A percentile compares a stretch with the other conserved stretches of the same genome.
Evolutionary conservation across 305 asterid species (phyloP).

Genomic region (Fraxinus baroniana): DNA sequence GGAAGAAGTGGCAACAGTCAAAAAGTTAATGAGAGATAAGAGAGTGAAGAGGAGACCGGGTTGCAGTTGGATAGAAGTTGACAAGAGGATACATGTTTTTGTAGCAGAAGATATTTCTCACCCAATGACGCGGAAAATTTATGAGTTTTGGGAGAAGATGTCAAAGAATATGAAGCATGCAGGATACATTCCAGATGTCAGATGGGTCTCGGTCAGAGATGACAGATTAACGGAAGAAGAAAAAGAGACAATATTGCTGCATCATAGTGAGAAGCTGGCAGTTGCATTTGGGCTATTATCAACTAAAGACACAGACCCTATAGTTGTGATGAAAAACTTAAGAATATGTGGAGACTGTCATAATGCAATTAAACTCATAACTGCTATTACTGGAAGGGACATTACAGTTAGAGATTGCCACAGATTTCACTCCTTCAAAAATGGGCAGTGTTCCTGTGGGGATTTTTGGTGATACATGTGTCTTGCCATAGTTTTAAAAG

Average conservation of each 20-base stretch:
- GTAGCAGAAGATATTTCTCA: slow-evolving; percentile 69
- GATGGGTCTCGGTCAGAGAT: slow-evolving; percentile 42
- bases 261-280: slow-evolving; percentile 77
- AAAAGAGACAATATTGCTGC: slow-evolving; percentile 41
- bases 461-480: slow-evolving; percentile 56
- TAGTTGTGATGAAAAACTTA: slow-evolving; percentile 65
- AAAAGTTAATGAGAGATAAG: slow-evolving; percentile 45
- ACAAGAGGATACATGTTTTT: slow-evolving; percentile 55
- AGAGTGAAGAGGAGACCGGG: slow-evolving; percentile 59
- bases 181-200: slow-evolving; percentile 52
- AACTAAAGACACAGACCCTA: slow-evolving; percentile 34
- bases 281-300: slow-evolving; percentile 59
- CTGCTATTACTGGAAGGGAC: slow-evolving; percentile 40
- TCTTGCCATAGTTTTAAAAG: neutral
- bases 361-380: slow-evolving; percentile 52
- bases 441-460: slow-evolving; percentile 60
- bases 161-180: slow-evolving; percentile 45
- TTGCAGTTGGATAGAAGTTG: slow-evolving; percentile 73
- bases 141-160: slow-evolving; percentile 59
- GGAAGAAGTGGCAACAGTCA: slow-evolving; percentile 63
- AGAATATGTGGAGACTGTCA: slow-evolving; percentile 77
- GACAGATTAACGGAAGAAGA: slow-evolving; percentile 40
- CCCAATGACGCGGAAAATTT: slow-evolving; percentile 50
- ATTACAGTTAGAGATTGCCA: slow-evolving; percentile 58
- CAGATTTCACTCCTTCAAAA: slow-evolving; percentile 67